Evolutionary conservation across 2,329 filamentous ascomycete genomes (phyloP), one percentile per base, ranked within the genome.

Genomic region (Aspergillus uvarum): DNA sequence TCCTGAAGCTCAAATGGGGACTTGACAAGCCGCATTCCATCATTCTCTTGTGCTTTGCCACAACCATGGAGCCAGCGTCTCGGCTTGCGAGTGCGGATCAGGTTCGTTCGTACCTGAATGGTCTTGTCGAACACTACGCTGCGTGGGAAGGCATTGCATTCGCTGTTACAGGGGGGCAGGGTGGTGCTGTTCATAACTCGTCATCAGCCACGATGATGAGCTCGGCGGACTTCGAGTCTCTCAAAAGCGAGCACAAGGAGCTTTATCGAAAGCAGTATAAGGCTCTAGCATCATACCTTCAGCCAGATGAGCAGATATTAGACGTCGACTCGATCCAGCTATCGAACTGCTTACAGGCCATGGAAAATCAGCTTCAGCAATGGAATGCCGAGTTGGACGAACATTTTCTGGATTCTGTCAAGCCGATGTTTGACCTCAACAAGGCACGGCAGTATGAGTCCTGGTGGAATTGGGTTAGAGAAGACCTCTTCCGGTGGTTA

Each of bases 401-500:
- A 6, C 58, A 63, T 10, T 76, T 72, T 52, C 56, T 63, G 3
- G 51, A 57, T 21, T 74, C 74, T 3, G 71, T 76, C 11, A 52
- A 63, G 11, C 67, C 74, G 2, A 59, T 67, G 0, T 77, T 76
- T 42, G 63, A 71, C 22, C n/a, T 56, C 14, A 53, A 49, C 0
- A 72, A 75, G 48, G 59, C 58, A 16, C 68, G 75, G 1, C 48
- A 56, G 3, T 77, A 72, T 60, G 64, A 75, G 47, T 77, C 73
- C 2, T 73, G 63, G 56, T 77, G 75, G 75, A 77, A 76, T 54
- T 76, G 73, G 73, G 71, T 58, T 2, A 56, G 66, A 0, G 67
- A 75, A 57, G 72, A 72, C 2, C 57, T 67, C 22, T 48, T 65
- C 11, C 51, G 51, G 10, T 60, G 62, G 51, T 26, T 64, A 19